Conservation (phyloP, 306 rosid genomes). For the Fragaria nilgerrensis region DNA sequence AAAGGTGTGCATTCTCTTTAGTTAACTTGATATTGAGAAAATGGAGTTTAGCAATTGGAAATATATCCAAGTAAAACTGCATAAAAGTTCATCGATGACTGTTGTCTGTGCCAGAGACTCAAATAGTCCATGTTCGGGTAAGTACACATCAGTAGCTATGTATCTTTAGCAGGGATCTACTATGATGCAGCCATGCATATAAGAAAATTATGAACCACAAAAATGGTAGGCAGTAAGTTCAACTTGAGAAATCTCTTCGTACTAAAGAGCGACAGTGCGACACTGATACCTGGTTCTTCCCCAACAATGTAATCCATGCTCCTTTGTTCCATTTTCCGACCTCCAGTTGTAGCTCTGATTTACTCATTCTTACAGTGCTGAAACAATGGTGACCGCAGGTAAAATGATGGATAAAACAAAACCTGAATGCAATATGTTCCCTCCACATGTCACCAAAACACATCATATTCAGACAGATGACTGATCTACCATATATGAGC, state of each 20-base stretch:
- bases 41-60: no score
- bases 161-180: not conserved
- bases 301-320: not conserved
- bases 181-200: not conserved
- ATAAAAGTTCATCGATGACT: not conserved
- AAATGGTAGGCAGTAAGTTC: not conserved
- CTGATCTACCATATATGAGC: not conserved
- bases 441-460: conserved; percentile 2
- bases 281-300: not conserved
- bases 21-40: no score
- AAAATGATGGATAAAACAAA: conserved; percentile 1
- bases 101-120: not conserved
- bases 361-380: not conserved
- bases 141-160: not conserved
- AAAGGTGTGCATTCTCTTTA: no score
- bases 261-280: not conserved
- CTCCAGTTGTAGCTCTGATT: not conserved
- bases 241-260: not conserved
- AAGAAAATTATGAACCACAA: not conserved
- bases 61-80: no score
- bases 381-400: not conserved
- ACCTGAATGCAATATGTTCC: conserved; percentile 22
- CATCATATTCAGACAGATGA: not conserved
- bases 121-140: not conserved
- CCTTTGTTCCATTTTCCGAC: conserved; percentile 3